phyloP scores from a whole-genome alignment of 164 flowering plant species.

The Dillenia turbinata region DNA sequence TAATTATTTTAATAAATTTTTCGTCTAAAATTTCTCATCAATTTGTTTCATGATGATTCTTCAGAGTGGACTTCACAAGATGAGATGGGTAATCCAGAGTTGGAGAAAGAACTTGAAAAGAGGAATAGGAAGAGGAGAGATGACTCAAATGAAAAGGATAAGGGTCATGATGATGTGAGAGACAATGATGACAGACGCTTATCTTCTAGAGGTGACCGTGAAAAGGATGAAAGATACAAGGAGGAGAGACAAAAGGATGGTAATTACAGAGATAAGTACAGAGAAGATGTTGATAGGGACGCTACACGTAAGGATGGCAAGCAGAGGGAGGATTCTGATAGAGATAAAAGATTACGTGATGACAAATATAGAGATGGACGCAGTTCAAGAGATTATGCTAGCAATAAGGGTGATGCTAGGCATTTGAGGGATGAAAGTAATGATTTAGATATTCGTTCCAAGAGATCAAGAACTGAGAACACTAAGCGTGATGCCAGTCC shows the following conservation, averaged over 20 bases:
- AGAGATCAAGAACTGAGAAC: constrained; percentile 35
- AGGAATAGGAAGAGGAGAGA: constrained; percentile 38
- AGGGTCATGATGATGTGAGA: constrained; percentile 35
- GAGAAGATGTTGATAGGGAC: constrained; percentile 29
- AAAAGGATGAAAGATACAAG: constrained; percentile 18
- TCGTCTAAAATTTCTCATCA: no score
- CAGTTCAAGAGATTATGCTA: constrained; percentile 27
- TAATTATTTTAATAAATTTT: no score
- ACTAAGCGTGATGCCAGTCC: constrained; percentile 40
- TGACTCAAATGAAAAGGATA: constrained; percentile 40
- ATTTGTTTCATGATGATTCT: background rate
- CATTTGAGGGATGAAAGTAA: constrained; percentile 44
- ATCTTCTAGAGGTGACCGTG: constrained; percentile 36
- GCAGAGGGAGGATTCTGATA: constrained; percentile 22
- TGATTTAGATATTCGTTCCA: constrained; percentile 28
- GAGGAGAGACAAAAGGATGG: constrained; percentile 34
- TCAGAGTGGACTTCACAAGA: constrained; percentile 35
- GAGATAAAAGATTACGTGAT: constrained; percentile 35
- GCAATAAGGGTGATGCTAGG: constrained; percentile 39
- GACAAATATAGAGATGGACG: constrained; percentile 43
- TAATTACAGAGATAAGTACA: constrained; percentile 23
- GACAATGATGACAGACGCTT: constrained; percentile 35
- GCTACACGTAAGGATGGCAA: constrained; percentile 31
- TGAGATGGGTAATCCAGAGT: constrained; percentile 36
- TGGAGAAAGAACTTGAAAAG: constrained; percentile 63